A percentile compares a stretch with the other conserved stretches of the same genome.
These are phyloP conservation scores for Verticillium klebahnii DNA, from an alignment of 2,329 filamentous ascomycete genomes.

Conservation along the genomic window DNA sequence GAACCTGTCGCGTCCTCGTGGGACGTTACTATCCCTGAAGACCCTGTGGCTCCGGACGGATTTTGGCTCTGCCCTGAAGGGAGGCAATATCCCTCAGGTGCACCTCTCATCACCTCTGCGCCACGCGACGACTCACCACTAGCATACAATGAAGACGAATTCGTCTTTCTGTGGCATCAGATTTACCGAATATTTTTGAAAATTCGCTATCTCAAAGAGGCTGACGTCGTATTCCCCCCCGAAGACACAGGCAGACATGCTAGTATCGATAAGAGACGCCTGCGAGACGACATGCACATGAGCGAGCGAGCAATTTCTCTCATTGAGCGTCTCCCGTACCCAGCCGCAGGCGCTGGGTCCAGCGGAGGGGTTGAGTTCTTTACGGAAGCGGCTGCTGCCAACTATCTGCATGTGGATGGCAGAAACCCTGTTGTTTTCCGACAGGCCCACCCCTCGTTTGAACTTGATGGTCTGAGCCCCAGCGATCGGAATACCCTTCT, in stretches of 20 bases:
- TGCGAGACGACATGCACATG: not conserved
- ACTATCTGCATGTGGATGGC: not conserved
- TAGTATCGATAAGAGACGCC: not conserved
- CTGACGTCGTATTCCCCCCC: not conserved
- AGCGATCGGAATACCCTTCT: not conserved
- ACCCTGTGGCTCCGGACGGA: no score
- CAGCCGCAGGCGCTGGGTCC: not conserved
- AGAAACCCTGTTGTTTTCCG: not conserved
- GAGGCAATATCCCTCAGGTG: not conserved
- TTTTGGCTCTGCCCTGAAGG: not conserved
- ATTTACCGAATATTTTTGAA: not conserved
- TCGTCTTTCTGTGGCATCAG: not conserved
- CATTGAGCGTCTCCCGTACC: not conserved
- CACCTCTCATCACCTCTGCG: not conserved
- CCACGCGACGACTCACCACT: not conserved
- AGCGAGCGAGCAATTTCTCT: not conserved
- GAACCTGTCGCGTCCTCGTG: no score
- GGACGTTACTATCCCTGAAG: no score
- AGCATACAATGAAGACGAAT: not conserved
- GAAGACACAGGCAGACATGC: not conserved
- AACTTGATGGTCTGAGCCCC: no score
- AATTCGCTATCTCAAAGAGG: not conserved
- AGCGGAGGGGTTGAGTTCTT: not conserved
- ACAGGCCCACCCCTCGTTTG: not conserved
- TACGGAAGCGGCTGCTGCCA: not conserved